These are phyloP conservation scores for Scedosporium dehoogii DNA, from an alignment of 2,329 filamentous ascomycete genomes.

Conservation along the genomic window DNA sequence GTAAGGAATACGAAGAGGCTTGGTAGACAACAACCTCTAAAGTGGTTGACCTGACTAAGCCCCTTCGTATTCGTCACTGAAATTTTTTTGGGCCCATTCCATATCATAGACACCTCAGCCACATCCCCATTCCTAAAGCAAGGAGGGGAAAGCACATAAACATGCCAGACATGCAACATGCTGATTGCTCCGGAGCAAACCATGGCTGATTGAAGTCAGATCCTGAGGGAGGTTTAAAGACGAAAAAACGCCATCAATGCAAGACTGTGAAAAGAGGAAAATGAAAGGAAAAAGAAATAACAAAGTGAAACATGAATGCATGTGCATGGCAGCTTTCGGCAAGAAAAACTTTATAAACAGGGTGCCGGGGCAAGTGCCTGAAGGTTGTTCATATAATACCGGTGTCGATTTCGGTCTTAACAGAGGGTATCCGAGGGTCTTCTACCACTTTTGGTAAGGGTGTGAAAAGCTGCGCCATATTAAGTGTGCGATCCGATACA, in stretches of 20 bases:
- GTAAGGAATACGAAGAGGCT: neutral
- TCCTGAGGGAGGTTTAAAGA: neutral
- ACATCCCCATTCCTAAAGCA: neutral
- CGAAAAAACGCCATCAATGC: conserved; percentile 5
- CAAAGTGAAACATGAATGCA: conserved; percentile 19
- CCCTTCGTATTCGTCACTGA: neutral
- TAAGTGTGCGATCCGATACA: conserved; percentile 51
- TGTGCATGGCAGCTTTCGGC: neutral
- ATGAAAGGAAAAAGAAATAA: conserved; percentile 8
- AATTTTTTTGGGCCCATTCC: neutral
- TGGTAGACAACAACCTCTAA: neutral
- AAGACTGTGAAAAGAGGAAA: conserved; percentile 3
- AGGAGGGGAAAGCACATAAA: neutral
- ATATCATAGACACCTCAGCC: neutral
- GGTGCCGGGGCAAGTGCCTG: neutral
- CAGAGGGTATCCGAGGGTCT: conserved; percentile 29
- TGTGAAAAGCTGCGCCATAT: conserved; percentile 63
- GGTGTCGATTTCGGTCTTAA: conserved; percentile 27
- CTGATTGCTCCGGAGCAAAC: neutral
- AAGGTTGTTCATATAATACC: conserved; percentile 5
- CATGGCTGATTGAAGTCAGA: neutral
- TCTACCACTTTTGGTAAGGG: conserved; percentile 40
- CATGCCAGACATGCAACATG: neutral
- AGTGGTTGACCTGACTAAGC: neutral
- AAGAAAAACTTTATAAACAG: neutral